Evolutionary conservation across 768 basidiomycete species (phyloP).

Genomic region (Trametes cingulata): DNA sequence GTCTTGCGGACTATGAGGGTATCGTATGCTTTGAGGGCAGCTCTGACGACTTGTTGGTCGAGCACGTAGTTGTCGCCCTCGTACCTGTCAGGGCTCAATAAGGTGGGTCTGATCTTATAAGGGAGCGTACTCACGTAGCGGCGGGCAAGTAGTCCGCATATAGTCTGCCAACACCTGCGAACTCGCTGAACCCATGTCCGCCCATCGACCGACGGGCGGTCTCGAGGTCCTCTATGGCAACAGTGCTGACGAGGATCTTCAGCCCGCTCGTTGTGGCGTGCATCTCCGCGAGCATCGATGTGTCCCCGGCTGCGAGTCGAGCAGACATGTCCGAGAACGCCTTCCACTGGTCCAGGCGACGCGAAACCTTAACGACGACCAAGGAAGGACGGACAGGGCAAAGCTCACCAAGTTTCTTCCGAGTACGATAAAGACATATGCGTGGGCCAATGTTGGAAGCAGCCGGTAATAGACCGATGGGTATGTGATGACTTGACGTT

Average conservation of each 20-base stretch:
- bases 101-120: too few species aligned
- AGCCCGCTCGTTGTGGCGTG: conserved; percentile 71
- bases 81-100: conserved; percentile 41
- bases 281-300: conserved; percentile 66
- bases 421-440: conserved; percentile 68
- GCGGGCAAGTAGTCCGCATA: conserved; percentile 68
- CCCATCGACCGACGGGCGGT: conserved; percentile 70
- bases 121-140: conserved; percentile 53
- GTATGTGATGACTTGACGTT: conserved; percentile 68
- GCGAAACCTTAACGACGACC: background rate
- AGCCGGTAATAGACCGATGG: conserved; percentile 76
- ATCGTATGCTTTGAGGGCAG: conserved; percentile 62
- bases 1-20: conserved; percentile 34
- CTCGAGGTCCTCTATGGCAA: conserved; percentile 60
- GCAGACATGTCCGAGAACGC: conserved; percentile 51
- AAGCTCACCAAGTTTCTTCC: conserved; percentile 57
- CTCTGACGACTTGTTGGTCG: conserved; percentile 71
- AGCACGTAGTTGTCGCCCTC: conserved; percentile 83
- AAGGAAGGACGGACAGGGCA: background rate
- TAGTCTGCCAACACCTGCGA: conserved; percentile 62
- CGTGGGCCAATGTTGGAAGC: conserved; percentile 65
- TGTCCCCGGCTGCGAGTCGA: conserved; percentile 56
- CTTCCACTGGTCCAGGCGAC: conserved; percentile 37
- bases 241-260: conserved; percentile 58
- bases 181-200: conserved; percentile 75